Evolutionary conservation across 345 rosid species (phyloP).

Genomic region (Eucalyptus tenuipes): DNA sequence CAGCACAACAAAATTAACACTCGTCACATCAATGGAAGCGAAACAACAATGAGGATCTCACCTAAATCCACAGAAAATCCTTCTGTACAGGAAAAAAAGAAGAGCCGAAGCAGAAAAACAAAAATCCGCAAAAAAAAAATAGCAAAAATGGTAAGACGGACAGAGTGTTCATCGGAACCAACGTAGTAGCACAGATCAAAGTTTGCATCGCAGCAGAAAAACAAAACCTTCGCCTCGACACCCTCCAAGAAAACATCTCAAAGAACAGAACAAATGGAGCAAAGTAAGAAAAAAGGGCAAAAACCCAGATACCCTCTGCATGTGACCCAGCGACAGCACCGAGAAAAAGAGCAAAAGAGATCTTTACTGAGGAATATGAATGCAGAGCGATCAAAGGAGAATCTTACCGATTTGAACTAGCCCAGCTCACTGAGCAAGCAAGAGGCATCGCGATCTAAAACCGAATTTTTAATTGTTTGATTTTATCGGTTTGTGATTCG

Average conservation of each 20-base stretch:
- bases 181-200: not conserved
- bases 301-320: not conserved
- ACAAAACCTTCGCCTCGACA: not conserved
- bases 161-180: not conserved
- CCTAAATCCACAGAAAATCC: not conserved
- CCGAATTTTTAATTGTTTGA: too few species aligned
- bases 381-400: not conserved
- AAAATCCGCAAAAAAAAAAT: not conserved
- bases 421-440: not conserved
- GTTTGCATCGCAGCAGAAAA: not conserved
- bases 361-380: not conserved
- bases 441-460: constrained; percentile 20
- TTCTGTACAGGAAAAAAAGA: not conserved
- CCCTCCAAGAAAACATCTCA: not conserved
- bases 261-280: not conserved
- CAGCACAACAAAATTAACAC: not conserved
- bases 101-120: not conserved
- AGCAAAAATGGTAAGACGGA: not conserved
- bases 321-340: not conserved
- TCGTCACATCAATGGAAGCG: not conserved
- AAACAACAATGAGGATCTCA: not conserved
- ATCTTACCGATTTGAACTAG: constrained; percentile 23
- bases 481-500: too few species aligned
- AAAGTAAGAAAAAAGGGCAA: not conserved
- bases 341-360: not conserved